Evolutionary conservation across 768 basidiomycete genomes (phyloP).

Genomic region (Lactifluus piperatus): DNA sequence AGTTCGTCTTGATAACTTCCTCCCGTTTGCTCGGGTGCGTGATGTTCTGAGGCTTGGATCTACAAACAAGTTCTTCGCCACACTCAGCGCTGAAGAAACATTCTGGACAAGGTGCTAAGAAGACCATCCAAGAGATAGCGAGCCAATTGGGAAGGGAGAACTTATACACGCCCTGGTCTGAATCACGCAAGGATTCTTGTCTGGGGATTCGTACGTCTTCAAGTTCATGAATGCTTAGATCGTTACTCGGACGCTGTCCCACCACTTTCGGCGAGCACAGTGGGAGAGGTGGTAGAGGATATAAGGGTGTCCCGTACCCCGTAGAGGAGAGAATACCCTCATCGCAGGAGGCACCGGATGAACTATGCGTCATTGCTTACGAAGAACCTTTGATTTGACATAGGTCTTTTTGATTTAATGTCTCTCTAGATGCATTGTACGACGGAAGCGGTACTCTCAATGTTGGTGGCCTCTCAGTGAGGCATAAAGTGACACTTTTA

Average conservation of each 20-base stretch:
- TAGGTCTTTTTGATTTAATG: slow-evolving; percentile 53
- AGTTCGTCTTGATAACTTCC: slow-evolving; percentile 65
- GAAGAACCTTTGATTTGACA: background rate
- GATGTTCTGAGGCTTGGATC: slow-evolving; percentile 51
- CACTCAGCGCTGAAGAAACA: slow-evolving; percentile 57
- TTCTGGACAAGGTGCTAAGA: slow-evolving; percentile 66
- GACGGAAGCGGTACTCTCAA: slow-evolving; percentile 34
- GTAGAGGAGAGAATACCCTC: slow-evolving; percentile 53
- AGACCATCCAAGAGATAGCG: slow-evolving; percentile 65
- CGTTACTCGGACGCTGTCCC: background rate
- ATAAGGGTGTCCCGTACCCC: slow-evolving; percentile 60
- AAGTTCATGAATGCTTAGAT: background rate
- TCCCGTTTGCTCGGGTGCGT: slow-evolving; percentile 43
- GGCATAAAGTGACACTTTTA: slow-evolving; percentile 38
- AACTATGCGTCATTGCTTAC: slow-evolving; percentile 23
- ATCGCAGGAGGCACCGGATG: slow-evolving; percentile 82
- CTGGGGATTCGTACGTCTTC: slow-evolving; percentile 46
- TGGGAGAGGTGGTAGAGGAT: no score
- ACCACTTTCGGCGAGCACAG: slow-evolving; percentile 41
- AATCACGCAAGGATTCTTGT: slow-evolving; percentile 43
- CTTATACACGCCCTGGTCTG: slow-evolving; percentile 67
- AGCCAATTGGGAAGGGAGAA: slow-evolving; percentile 71
- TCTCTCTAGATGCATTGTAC: slow-evolving; percentile 48
- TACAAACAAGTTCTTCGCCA: slow-evolving; percentile 59
- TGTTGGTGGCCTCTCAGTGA: slow-evolving; percentile 48